Percentiles rank a stretch among this genome's conserved stretches.
Evolutionary conservation across 176 grass and related monocot genomes (phyloP).

Genomic region (Juncus effusus): DNA sequence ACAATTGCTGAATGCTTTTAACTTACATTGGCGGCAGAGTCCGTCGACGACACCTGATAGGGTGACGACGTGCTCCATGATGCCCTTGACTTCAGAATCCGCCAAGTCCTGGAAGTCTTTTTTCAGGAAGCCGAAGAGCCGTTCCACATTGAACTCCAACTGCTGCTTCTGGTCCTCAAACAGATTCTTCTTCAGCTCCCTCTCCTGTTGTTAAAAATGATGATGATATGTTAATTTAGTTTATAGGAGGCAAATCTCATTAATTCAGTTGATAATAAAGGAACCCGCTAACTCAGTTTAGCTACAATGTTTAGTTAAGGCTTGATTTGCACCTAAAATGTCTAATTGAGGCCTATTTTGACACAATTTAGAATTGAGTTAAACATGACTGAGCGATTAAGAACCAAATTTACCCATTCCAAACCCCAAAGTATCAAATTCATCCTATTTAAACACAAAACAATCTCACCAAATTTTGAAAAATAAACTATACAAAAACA

Average conservation of each 20-base stretch:
- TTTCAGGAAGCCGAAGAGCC: conserved; percentile 59
- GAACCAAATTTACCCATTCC: no score
- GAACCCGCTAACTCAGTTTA: not conserved
- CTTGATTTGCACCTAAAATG: no score
- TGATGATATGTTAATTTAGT: no score
- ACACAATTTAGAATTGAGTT: no score
- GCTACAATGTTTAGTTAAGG: no score
- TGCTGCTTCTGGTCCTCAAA: conserved; percentile 63
- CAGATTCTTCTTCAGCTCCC: conserved; percentile 82
- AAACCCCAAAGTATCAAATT: no score
- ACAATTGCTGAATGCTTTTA: conserved; percentile 2
- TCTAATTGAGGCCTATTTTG: not conserved
- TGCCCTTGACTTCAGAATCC: conserved; percentile 55
- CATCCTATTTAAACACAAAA: no score
- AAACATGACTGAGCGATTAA: no score
- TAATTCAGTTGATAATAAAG: not conserved
- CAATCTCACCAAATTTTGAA: no score
- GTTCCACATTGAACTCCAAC: no score
- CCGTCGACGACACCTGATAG: conserved; percentile 63
- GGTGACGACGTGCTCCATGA: conserved; percentile 60
- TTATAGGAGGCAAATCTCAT: not conserved
- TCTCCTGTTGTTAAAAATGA: conserved; percentile 18
- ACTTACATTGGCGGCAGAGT: conserved; percentile 73
- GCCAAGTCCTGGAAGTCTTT: conserved; percentile 51
- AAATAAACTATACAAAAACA: no score